Percentiles rank a stretch among this genome's conserved stretches.
Evolutionary conservation across 805 yeast genomes (phyloP).

Genomic region (Monosporozyma servazzii): DNA sequence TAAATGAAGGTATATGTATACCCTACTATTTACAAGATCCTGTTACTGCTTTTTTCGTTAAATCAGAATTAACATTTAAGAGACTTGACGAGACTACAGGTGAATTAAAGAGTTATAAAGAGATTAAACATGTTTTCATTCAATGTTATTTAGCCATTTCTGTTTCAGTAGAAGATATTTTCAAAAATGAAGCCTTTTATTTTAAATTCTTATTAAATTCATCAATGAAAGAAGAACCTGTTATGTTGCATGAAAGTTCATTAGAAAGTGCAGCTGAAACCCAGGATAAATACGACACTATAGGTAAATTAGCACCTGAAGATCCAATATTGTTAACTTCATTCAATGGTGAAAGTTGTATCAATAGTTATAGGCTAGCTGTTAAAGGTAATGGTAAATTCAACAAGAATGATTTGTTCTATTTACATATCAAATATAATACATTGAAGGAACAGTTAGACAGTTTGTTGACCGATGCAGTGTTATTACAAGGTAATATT

Average conservation of each 20-base stretch:
- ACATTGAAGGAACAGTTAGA: constrained; percentile 23
- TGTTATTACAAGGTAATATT: constrained; percentile 21
- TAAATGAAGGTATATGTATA: neutral
- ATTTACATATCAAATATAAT: constrained; percentile 17
- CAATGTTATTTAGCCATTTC: constrained; percentile 22
- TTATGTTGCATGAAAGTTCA: constrained; percentile 15
- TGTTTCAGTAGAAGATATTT: constrained; percentile 29
- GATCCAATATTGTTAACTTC: constrained; percentile 14
- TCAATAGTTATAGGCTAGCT: constrained; percentile 20
- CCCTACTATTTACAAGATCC: constrained; percentile 15
- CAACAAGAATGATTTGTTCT: constrained; percentile 15
- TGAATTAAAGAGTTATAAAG: constrained; percentile 8
- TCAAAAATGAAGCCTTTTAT: constrained; percentile 18
- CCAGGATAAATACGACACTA: constrained; percentile 10
- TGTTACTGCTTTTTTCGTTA: constrained; percentile 11
- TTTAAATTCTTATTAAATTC: constrained; percentile 26
- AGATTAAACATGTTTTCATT: constrained; percentile 8
- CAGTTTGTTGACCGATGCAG: constrained; percentile 19
- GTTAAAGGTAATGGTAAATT: constrained; percentile 9
- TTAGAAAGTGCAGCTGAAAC: constrained; percentile 6
- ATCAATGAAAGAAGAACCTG: constrained; percentile 18
- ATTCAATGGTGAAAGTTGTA: constrained; percentile 16
- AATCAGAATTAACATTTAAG: constrained; percentile 10
- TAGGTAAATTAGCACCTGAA: constrained; percentile 15
- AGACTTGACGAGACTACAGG: neutral